These are phyloP conservation scores for Alopecurus myosuroides DNA, from an alignment of 176 grass and related monocot species.

Conservation along the genomic window DNA sequence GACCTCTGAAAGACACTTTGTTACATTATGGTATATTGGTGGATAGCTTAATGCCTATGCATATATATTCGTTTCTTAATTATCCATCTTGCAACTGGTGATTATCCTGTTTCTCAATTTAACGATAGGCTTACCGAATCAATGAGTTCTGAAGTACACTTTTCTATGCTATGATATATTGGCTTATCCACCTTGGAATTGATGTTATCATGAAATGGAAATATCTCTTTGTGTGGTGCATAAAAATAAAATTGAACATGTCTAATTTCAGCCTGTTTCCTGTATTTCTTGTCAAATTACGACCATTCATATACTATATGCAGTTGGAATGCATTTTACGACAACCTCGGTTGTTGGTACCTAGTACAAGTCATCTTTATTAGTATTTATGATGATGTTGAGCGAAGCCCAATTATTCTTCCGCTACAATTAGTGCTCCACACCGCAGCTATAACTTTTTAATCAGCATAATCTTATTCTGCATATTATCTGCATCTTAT, in stretches of 20 bases:
- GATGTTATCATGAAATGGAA: not conserved
- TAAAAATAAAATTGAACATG: not conserved
- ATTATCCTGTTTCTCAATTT: slow-evolving; percentile 14
- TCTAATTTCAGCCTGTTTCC: not conserved
- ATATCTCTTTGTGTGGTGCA: not conserved
- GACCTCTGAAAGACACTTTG: not conserved
- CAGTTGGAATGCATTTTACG: not conserved
- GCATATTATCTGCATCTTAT: not conserved
- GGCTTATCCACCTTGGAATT: not conserved
- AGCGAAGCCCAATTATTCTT: not conserved
- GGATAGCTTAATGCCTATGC: not conserved
- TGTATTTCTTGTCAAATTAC: not conserved
- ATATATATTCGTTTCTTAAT: not conserved
- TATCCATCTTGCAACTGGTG: too few species aligned
- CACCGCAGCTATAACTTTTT: not conserved
- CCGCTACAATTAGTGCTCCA: not conserved
- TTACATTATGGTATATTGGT: not conserved
- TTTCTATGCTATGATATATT: slow-evolving; percentile 3
- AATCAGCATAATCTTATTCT: not conserved
- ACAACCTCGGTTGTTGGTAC: not conserved
- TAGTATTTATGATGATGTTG: not conserved
- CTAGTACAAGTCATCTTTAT: not conserved
- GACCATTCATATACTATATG: not conserved
- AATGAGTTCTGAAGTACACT: not conserved
- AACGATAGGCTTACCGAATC: not conserved